Base-by-base conservation (phyloP, 2,329 filamentous ascomycete species). In the Cordyceps farinosa region DNA sequence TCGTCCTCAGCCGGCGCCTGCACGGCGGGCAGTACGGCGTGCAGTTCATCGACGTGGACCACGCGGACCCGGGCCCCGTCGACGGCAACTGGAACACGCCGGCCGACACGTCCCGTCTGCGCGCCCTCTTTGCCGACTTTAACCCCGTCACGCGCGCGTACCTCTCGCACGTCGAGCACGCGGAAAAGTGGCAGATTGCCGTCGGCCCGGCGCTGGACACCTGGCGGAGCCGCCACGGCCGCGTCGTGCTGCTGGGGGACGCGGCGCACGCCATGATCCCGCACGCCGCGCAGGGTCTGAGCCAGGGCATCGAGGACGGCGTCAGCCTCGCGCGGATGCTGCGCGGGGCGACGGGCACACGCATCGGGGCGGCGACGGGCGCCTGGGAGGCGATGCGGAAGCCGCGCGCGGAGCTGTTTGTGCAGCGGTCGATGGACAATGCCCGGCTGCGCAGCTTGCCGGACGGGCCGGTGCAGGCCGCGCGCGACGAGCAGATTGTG, bases 261-360 rank as follows among this genome's bases (percentile, higher is more conserved):
- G 61, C 61, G 30, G 61, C 61, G 17, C 61, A 63, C 40, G 61
- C 61, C 36, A 63, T 63, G 61, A 51, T 63, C 32, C 61, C 61
- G 38, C 61, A 63, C 42, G 61, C 53, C 13, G 61, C 61, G n/a
- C 61, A 63, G 45, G 61, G 61, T 5, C 36, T 63, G 13, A 63
- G 61, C 22, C 61, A 63, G 48, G 61, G 61, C 13, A 48, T 63
- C 47, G 61, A 63, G 30, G 61, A 63, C 48, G 61, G 45, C 38
- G 34, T 63, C 22, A 58, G 61, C 22, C 54, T 63, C 2, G 61
- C 61, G 29, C 29, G 32, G 3, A 51, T 59, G 54, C 48, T 63
- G 10, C 36, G 38, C 7, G 32, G 34, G 29, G 22, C 32, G 32
- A 5, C 9, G 51, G 38, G 11, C 17, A 5, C 30, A 17, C 22